These are phyloP conservation scores for Monascus ruber DNA, from an alignment of 2,329 filamentous ascomycete species.

Conservation along the genomic window DNA sequence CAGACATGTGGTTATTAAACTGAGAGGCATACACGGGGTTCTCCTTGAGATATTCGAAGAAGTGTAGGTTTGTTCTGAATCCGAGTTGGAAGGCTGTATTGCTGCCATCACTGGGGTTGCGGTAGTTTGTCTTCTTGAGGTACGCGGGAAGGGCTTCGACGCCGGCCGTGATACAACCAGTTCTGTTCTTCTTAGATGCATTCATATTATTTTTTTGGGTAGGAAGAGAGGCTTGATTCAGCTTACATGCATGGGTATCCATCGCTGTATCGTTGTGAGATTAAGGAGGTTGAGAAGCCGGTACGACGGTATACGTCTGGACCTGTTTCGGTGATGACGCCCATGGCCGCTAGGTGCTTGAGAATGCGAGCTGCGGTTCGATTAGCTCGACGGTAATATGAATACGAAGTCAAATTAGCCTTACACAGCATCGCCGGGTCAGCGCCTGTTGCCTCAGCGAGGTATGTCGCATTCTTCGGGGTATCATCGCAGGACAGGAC, in stretches of 20 bases:
- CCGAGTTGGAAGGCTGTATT: constrained; percentile 17
- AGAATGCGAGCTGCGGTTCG: constrained; percentile 13
- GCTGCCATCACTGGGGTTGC: constrained; percentile 14
- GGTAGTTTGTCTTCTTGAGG: constrained; percentile 15
- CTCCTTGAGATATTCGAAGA: constrained; percentile 16
- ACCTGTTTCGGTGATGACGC: constrained; percentile 12
- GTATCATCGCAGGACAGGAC: constrained; percentile 10
- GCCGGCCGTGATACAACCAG: constrained; percentile 14
- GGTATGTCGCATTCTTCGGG: constrained; percentile 10
- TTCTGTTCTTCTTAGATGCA: constrained; percentile 6
- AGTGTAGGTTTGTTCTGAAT: constrained; percentile 14
- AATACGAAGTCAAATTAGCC: constrained; percentile 1
- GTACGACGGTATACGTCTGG: constrained; percentile 17
- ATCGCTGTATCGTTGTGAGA: constrained; percentile 12
- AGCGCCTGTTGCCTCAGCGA: constrained; percentile 10
- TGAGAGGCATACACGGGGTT: constrained; percentile 10
- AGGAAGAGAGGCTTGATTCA: constrained; percentile 5
- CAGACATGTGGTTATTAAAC: constrained; percentile 19
- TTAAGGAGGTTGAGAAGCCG: constrained; percentile 13
- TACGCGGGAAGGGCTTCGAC: constrained; percentile 14
- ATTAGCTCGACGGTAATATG: background rate
- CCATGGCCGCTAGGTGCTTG: constrained; percentile 11
- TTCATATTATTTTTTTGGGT: too few relatives aligned
- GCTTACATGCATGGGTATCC: constrained; percentile 15
- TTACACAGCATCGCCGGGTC: constrained; percentile 11